Base-by-base conservation (phyloP, 305 asterid species). In the Fraxinus xanthoxyloides region DNA sequence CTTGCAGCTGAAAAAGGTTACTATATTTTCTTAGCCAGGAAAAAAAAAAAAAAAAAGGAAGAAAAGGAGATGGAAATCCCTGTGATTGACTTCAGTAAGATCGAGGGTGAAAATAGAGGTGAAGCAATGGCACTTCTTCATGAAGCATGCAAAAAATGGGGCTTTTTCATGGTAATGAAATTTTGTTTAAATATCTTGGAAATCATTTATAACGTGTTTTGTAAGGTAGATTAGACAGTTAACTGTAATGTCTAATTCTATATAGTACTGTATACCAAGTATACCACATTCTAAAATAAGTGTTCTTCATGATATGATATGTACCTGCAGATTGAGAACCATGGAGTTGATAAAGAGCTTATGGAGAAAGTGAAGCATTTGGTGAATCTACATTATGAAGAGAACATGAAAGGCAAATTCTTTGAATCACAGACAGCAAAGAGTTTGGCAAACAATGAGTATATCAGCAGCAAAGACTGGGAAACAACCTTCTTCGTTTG, bases 81-180 rank as follows among this genome's bases (percentile, higher is more conserved):
- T 3, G 94, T 92, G 86, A 92, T 94, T 6, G 90, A 94, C 83
- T 90, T 92, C 78, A 85, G 85, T 10, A 82, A 87, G 87, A 84
- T 94, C 28, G 85, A 82, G 7, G 79, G 88, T 30, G 92, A 90
- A 76, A 86, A 85, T 85, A 89, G 94, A 87, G 82, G 90, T 72
- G 88, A 82, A 77, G 89, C 93, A 7, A 86, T 91, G 96, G 88
- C 92, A 48, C 94, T 89, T 81, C 92, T 92, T 77, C 97, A 94
- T 72, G 90, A 89, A 78, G 97, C 97, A 4, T 94, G 97, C 81
- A 85, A 89, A 83, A 91, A 92, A 83, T 94, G 97, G 97, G 98
- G 98, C 51, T 94, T 84, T 87, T 94, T 94, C 76, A 91, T 92
- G 98, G 98, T 92, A 89, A 83, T 7, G n/a, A 73, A 67, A n/a